Conservation (phyloP, 495 filamentous ascomycete species). For the Paragyromitra xinjiangensis region DNA sequence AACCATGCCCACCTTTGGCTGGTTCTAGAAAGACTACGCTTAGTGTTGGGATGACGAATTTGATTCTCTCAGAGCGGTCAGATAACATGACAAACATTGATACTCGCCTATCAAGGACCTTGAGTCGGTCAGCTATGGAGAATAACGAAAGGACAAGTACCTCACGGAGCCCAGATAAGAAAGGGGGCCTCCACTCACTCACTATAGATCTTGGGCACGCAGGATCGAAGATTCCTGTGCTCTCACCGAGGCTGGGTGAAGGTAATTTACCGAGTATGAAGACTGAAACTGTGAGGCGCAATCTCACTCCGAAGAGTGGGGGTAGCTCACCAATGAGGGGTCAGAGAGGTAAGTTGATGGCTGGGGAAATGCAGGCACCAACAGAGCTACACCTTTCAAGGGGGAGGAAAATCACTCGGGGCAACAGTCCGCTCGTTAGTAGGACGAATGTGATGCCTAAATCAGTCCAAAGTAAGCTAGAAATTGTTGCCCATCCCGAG, state of each 20-base stretch:
- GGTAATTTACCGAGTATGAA: conserved; percentile 9
- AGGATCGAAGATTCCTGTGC: conserved; percentile 35
- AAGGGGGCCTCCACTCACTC: not conserved
- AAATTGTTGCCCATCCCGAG: not conserved
- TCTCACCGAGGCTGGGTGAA: conserved; percentile 29
- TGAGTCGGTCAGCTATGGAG: conserved; percentile 7
- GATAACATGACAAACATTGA: not conserved
- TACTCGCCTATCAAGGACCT: not conserved
- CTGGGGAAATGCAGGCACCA: conserved; percentile 28
- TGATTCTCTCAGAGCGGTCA: not conserved
- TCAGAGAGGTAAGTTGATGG: conserved; percentile 29
- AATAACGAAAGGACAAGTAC: conserved; percentile 17
- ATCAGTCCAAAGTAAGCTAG: not conserved
- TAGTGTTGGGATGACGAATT: not conserved
- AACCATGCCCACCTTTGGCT: not conserved
- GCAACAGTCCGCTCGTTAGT: not conserved
- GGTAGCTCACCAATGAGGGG: conserved; percentile 31
- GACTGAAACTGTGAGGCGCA: conserved; percentile 3
- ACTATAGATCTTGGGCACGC: conserved; percentile 19
- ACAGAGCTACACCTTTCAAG: conserved; percentile 21
- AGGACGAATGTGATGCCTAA: not conserved
- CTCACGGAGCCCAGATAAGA: conserved; percentile 35
- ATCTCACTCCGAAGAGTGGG: conserved; percentile 7
- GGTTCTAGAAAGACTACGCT: not conserved
- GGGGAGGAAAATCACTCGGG: conserved; percentile 15